Conservation (phyloP, 1,139 yeast genomes). For the Sugiyamaella japonica region DNA sequence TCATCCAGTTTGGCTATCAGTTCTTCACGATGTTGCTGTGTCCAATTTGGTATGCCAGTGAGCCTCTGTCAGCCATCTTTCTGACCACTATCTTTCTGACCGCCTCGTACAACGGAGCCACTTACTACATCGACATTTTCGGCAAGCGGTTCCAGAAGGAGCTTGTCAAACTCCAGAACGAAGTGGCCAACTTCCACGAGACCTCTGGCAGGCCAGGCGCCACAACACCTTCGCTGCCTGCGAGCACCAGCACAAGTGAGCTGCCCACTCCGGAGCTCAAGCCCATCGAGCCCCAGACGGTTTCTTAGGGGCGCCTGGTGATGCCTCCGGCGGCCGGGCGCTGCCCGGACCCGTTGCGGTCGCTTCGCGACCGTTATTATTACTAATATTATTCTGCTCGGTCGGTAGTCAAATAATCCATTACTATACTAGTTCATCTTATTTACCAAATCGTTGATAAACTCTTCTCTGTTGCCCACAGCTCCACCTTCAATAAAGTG, state of each 20-base stretch:
- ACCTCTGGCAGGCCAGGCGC: neutral
- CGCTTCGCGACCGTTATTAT: slow-evolving; percentile 35
- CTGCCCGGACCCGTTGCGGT: neutral
- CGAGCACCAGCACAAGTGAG: slow-evolving; percentile 5
- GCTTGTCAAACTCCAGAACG: slow-evolving; percentile 65
- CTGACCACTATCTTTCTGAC: slow-evolving; percentile 68
- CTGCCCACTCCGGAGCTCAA: slow-evolving; percentile 13
- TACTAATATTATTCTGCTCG: too few species aligned
- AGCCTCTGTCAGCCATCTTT: slow-evolving; percentile 66
- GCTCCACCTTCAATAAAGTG: slow-evolving; percentile 99
- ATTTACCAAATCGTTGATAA: slow-evolving; percentile 96
- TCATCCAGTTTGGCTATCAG: slow-evolving; percentile 86
- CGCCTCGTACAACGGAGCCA: slow-evolving; percentile 92
- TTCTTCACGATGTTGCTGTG: slow-evolving; percentile 85
- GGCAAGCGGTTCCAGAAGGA: slow-evolving; percentile 82
- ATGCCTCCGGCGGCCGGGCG: too few species aligned
- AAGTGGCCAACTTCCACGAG: slow-evolving; percentile 48
- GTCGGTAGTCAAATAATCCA: neutral
- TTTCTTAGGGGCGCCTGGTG: neutral
- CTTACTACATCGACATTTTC: slow-evolving; percentile 87
- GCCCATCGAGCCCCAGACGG: slow-evolving; percentile 8
- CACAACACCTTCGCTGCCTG: slow-evolving; percentile 4
- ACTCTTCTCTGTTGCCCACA: slow-evolving; percentile 99
- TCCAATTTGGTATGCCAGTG: slow-evolving; percentile 78
- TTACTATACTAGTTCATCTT: slow-evolving; percentile 43